Base-by-base conservation (phyloP, 352 stramenopile genomes). In the Phytophthora sojae region DNA sequence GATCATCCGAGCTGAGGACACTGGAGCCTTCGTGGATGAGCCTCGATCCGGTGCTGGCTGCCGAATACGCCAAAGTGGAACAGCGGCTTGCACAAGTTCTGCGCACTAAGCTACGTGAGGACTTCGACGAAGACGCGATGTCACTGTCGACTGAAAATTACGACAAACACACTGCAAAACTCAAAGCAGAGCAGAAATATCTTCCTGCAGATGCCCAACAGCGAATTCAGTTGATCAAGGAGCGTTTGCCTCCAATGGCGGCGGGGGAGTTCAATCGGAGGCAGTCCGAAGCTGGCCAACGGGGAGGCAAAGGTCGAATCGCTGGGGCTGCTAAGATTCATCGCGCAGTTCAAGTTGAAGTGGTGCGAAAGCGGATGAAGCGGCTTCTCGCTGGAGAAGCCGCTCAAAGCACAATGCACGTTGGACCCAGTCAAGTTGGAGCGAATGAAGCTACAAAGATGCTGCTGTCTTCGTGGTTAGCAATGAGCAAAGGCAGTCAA, bases 331-430 rank as follows among this genome's bases (percentile, higher is more conserved):
- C 57, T 9, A 81, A 76, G n/a, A 87, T 91, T 54, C 83, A 90
- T 56, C 47, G 71, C 2, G 74, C 78, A 17, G 69, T 87, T 15
- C 74, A 83, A 47, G 64, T 85, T 9, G 66, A 73, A 14, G 57
- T 85, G 2, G 83, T 85, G 5, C 73, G 82, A n/a, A 83, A 83
- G 44, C 67, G 82, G 6, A 67, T 93, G 21, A 70, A 77, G 56
- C 66, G 61, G 21, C 68, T 90, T 17, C 45, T 88, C 23, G 57
- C 45, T 35, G 61, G 53, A 25, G 54, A 73, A 51, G 26, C 21
- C 55, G 15, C 32, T 39, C 8, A 37, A 50, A 57, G 64, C 15
- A 6, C 21, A 55, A 70, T 42, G 11, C 2, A 7, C 55, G 15
- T 15, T 29, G 32, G n/a, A 14, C 11, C 8, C 15, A 50, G 17